Evolutionary conservation across 495 filamentous ascomycete genomes (phyloP).

Genomic region (Aspergillus homomorphus): DNA sequence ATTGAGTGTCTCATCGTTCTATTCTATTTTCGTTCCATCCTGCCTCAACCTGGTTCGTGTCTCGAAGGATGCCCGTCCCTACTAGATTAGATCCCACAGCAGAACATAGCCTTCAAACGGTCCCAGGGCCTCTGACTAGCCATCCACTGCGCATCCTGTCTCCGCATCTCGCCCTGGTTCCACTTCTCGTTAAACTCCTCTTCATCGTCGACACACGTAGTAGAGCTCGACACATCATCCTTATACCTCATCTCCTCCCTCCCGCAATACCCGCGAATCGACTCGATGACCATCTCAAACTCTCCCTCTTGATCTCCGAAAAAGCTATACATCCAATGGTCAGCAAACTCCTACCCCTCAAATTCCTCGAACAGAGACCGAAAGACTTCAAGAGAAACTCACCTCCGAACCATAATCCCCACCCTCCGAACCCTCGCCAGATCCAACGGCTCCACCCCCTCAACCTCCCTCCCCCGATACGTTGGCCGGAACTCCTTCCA

Average conservation of each 20-base stretch:
- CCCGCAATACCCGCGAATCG: constrained; percentile 31
- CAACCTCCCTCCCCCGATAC: constrained; percentile 64
- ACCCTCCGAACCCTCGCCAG: constrained; percentile 58
- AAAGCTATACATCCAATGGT: constrained; percentile 53
- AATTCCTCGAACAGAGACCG: neutral
- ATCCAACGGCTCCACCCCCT: constrained; percentile 55
- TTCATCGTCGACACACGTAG: neutral
- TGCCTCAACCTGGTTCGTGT: too few relatives aligned
- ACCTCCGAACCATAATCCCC: constrained; percentile 78
- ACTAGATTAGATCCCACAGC: neutral
- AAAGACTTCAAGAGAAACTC: constrained; percentile 18
- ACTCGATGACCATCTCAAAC: constrained; percentile 57
- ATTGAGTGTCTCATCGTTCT: too few relatives aligned
- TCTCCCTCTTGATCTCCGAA: constrained; percentile 71
- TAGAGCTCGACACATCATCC: neutral
- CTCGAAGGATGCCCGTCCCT: too few relatives aligned
- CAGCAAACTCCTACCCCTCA: constrained; percentile 1
- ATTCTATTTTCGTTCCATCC: too few relatives aligned
- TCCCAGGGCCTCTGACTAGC: neutral
- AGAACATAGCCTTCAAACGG: neutral
- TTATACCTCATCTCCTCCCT: neutral
- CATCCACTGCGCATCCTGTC: neutral
- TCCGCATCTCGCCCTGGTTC: neutral
- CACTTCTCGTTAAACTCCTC: neutral
- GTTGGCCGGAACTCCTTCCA: constrained; percentile 67